A percentile compares a stretch with the other conserved stretches of the same genome.
Conservation (phyloP, 2,329 filamentous ascomycete species). For the Exophiala oligosperma region DNA sequence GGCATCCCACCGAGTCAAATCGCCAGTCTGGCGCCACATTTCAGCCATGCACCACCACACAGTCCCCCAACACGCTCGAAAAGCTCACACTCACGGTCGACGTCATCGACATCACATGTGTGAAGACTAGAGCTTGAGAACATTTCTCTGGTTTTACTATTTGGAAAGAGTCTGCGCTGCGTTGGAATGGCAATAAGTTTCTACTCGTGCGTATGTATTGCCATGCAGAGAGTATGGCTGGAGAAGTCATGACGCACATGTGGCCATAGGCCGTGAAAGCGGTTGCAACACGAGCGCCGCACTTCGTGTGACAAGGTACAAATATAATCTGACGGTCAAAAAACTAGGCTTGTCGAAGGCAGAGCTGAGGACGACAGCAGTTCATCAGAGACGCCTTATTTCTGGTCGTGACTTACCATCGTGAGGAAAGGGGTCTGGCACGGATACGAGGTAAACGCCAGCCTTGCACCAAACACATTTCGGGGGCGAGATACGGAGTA, state of each 20-base stretch:
- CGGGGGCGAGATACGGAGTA: background rate
- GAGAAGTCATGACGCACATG: no score
- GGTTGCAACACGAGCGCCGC: no score
- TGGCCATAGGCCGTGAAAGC: no score
- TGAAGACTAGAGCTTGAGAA: background rate
- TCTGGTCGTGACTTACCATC: background rate
- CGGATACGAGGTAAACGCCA: conserved; percentile 12
- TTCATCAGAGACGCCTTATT: background rate
- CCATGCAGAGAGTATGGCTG: no score
- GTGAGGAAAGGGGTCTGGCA: background rate
- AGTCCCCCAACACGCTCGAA: conserved; percentile 19
- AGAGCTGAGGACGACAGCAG: background rate
- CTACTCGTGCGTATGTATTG: no score
- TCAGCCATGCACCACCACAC: conserved; percentile 41
- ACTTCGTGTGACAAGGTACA: background rate
- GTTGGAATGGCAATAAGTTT: no score
- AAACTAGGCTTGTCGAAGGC: background rate
- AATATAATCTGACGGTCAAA: background rate
- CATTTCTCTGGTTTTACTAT: background rate
- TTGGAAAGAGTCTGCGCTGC: no score
- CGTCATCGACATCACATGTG: conserved; percentile 7
- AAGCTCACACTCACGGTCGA: conserved; percentile 22
- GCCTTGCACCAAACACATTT: background rate
- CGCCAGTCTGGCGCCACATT: conserved; percentile 45
- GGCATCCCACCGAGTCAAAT: conserved; percentile 49